phyloP scores from a whole-genome alignment of 306 rosid species.

The Quercus robur region DNA sequence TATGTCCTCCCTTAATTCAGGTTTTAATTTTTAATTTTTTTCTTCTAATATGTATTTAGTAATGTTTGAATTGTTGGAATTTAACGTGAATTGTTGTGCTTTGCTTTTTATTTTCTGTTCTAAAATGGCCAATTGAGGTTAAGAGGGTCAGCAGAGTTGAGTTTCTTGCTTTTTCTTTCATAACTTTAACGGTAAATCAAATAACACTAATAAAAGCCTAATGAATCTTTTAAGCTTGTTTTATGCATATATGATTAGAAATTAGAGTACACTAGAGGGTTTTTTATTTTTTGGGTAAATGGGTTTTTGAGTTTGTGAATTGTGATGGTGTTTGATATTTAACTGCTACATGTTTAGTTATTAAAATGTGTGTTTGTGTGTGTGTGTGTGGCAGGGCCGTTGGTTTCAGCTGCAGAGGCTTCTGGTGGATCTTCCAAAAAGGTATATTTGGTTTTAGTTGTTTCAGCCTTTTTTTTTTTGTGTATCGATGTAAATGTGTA shows the following conservation, averaged over 20 bases:
- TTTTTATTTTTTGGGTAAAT: neutral
- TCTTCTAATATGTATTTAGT: neutral
- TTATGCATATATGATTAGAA: neutral
- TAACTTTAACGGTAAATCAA: neutral
- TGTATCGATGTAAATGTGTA: neutral
- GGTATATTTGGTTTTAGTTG: constrained; percentile 39
- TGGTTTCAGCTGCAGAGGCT: constrained; percentile 42
- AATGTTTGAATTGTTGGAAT: neutral
- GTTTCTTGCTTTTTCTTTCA: neutral
- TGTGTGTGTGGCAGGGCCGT: constrained; percentile 50
- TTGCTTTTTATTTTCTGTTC: neutral
- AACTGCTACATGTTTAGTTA: neutral
- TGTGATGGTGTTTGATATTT: neutral
- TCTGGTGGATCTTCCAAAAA: constrained; percentile 54
- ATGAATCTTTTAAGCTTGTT: no score
- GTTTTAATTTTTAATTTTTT: constrained; percentile 7
- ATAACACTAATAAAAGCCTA: neutral
- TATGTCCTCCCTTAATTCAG: constrained; percentile 29
- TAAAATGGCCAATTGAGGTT: neutral
- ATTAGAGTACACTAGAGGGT: neutral
- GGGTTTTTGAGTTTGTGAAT: neutral
- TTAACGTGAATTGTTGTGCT: neutral
- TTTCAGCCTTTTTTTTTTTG: neutral
- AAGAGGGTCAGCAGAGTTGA: neutral
- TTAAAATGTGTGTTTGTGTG: no score